A percentile compares a stretch with the other conserved stretches of the same genome.
Conservation (phyloP, 2,329 filamentous ascomycete species). For the Scytalidium sp. region DNA sequence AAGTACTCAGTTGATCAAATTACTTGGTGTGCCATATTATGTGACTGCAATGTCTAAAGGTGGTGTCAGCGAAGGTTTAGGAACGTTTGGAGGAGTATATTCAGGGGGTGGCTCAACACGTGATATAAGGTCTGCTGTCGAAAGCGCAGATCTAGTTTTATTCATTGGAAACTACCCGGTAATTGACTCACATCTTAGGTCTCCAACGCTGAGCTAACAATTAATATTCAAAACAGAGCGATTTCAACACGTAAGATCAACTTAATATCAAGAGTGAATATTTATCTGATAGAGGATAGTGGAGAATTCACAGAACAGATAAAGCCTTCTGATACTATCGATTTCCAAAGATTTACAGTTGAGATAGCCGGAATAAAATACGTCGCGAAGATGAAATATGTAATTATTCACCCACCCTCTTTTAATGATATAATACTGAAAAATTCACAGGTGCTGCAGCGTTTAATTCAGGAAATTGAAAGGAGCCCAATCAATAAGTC, state of each 20-base stretch:
- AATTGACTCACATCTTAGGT: no score
- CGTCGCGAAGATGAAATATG: conserved; percentile 17
- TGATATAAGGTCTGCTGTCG: conserved; percentile 2
- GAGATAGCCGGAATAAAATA: conserved; percentile 14
- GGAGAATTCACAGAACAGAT: conserved; percentile 26
- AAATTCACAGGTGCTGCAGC: no score
- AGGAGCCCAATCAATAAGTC: no score
- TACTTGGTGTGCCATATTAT: conserved; percentile 43
- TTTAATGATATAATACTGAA: no score
- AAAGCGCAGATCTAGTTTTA: conserved; percentile 8
- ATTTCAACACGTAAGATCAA: conserved; percentile 11
- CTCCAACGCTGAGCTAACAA: no score
- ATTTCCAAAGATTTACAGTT: conserved; percentile 28
- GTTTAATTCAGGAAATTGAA: no score
- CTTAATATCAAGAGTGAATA: no score
- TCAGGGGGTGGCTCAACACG: conserved; percentile 25
- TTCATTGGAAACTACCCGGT: conserved; percentile 11
- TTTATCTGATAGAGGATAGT: no score
- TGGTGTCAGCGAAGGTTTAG: conserved; percentile 40
- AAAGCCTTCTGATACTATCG: conserved; percentile 19
- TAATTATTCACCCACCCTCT: no score
- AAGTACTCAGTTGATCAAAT: conserved; percentile 33
- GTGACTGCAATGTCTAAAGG: conserved; percentile 46
- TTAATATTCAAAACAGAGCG: conserved; percentile 5
- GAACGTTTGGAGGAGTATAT: conserved; percentile 48